These are phyloP conservation scores for Colletotrichum plurivorum DNA, from an alignment of 2,329 filamentous ascomycete species.

Conservation along the genomic window DNA sequence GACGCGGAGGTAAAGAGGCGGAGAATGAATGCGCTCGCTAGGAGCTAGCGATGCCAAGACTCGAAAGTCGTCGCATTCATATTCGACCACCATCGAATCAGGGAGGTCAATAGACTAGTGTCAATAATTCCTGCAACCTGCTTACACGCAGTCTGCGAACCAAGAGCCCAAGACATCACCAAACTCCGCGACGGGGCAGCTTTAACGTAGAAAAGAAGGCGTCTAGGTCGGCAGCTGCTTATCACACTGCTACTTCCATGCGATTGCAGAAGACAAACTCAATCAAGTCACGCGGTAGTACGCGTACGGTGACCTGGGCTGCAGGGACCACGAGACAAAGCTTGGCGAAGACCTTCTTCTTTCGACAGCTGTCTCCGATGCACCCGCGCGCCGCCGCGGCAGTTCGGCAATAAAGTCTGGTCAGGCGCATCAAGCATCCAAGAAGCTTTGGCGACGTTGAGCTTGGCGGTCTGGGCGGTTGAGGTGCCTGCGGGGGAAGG, in stretches of 20 bases:
- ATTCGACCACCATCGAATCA: neutral
- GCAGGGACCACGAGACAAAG: neutral
- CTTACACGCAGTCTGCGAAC: neutral
- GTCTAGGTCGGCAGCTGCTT: neutral
- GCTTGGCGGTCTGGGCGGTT: conserved; percentile 11
- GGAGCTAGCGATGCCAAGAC: neutral
- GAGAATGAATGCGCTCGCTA: no score
- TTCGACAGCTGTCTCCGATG: conserved; percentile 10
- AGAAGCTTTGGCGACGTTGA: neutral
- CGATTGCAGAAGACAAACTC: neutral
- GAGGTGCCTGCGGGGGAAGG: neutral
- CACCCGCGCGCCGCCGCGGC: neutral
- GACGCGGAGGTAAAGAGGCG: no score
- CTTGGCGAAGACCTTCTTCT: conserved; percentile 17
- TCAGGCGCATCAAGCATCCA: neutral
- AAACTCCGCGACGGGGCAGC: neutral
- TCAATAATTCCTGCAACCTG: neutral
- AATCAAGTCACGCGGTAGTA: neutral
- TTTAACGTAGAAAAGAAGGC: neutral
- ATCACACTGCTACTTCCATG: conserved; percentile 2
- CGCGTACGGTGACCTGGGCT: no score
- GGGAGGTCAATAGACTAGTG: neutral
- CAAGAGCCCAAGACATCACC: neutral
- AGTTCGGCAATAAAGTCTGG: neutral
- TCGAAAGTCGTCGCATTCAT: neutral